Base-by-base conservation (phyloP, 768 basidiomycete species). In the Suillus brevipes region DNA sequence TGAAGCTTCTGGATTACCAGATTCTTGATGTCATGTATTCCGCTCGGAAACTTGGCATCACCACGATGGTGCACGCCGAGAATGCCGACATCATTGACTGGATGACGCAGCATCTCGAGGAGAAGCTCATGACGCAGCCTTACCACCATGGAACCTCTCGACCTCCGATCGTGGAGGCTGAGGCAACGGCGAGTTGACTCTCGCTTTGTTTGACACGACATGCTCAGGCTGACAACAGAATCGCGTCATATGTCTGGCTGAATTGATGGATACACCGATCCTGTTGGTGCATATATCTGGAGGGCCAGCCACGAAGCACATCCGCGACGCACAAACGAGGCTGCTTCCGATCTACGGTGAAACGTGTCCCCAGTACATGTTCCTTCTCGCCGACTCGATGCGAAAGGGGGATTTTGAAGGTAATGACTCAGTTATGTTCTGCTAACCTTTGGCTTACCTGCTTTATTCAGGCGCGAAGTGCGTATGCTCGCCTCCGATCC, bases 1-100 rank as follows among this genome's bases (percentile, higher is more conserved):
- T 78, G 61, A 74, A 71, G 64, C 71, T 79, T 23, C 68, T 71
- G 36, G 78, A 79, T 63, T 52, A 64, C 7, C 68, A 79, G 66
- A 71, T 79, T 45, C 67, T 79, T 6, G 73, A 78, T 65, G 70
- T 76, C 49, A 67, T 78, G 58, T 68, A 68, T 42, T 74, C 72
- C 0, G 73, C 77, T 1, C 66, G 77, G 6, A 66, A 66, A 49
- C 61, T 64, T 38, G 62, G 65, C 4, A 65, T 69, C 42, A 69
- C 69, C 18, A 69, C 69, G 6, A 69, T 69, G 69, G 62, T 69
- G 20, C 69, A 69, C 43, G 64, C 64, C 12, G 69, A 69, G 62
- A 69, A 69, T 42, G 47, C 64, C 10, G 69, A 69, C 37, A 47
- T 69, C 9, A 68, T 69, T 18, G 65, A 69, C 43, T 69, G 69